These are phyloP conservation scores for Capsella bursapastoris DNA, from an alignment of 345 rosid genomes.

Conservation along the genomic window DNA sequence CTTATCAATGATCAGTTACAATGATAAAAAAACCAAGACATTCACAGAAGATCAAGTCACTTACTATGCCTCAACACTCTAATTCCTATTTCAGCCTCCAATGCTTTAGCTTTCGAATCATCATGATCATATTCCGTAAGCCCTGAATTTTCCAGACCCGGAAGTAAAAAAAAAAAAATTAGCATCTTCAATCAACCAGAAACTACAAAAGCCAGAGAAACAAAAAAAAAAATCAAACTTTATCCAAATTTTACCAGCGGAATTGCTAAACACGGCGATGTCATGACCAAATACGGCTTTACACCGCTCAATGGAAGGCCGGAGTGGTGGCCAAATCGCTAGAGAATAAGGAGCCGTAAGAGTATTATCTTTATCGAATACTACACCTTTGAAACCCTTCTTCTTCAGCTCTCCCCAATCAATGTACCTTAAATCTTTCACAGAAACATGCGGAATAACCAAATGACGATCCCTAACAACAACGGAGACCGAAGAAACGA, in stretches of 20 bases:
- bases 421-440: slow-evolving; percentile 71
- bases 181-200: slow-evolving; percentile 19
- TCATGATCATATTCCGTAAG: slow-evolving; percentile 87
- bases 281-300: slow-evolving; percentile 83
- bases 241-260: slow-evolving; percentile 68
- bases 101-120: slow-evolving; percentile 78
- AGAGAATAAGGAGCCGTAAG: slow-evolving; percentile 89
- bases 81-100: slow-evolving; percentile 86
- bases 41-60: slow-evolving; percentile 36
- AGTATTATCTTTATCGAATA: slow-evolving; percentile 96
- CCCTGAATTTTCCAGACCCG: slow-evolving; percentile 53
- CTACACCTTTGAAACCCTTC: slow-evolving; percentile 90
- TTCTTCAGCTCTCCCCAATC: slow-evolving; percentile 83
- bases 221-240: slow-evolving; percentile 14
- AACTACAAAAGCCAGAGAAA: background rate
- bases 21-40: background rate
- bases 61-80: slow-evolving; percentile 90
- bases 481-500: slow-evolving; percentile 65
- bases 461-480: slow-evolving; percentile 66
- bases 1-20: slow-evolving; percentile 9
- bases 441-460: slow-evolving; percentile 79
- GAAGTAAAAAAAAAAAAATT: background rate
- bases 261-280: slow-evolving; percentile 89
- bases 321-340: slow-evolving; percentile 70
- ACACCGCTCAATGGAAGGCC: slow-evolving; percentile 69